These are phyloP conservation scores for Leishmania gerbilli DNA, from an alignment of 208 protist genomes.

Conservation along the genomic window DNA sequence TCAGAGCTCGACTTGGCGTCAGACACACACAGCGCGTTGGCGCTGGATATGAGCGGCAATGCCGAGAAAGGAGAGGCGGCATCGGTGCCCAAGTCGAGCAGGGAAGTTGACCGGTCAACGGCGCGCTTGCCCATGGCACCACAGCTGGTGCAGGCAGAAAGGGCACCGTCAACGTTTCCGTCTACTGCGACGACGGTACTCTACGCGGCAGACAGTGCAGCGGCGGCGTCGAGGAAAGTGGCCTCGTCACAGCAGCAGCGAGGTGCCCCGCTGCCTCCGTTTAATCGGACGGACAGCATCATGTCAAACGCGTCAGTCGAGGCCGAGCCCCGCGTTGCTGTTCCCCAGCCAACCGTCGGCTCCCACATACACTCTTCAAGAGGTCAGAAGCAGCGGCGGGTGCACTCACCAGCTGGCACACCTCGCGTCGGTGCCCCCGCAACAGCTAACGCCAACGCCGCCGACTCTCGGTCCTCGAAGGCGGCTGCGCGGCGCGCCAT, in stretches of 20 bases:
- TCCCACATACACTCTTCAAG: slow-evolving; percentile 14
- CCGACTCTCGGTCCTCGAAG: background rate
- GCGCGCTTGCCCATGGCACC: background rate
- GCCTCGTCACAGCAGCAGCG: background rate
- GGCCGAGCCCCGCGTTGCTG: slow-evolving; percentile 14
- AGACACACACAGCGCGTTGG: background rate
- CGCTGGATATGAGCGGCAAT: background rate
- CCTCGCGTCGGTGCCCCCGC: background rate
- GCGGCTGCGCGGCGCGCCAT: slow-evolving; percentile 24
- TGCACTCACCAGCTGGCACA: background rate
- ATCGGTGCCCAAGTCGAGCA: background rate
- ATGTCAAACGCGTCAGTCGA: slow-evolving; percentile 10
- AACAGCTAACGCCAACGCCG: too few relatives aligned
- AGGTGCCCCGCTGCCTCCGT: background rate
- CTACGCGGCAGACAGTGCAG: background rate
- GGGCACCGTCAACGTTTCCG: background rate
- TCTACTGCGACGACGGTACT: background rate
- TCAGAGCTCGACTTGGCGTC: background rate
- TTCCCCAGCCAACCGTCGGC: slow-evolving; percentile 10
- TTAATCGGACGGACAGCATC: background rate
- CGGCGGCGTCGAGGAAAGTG: background rate
- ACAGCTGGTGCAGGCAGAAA: background rate
- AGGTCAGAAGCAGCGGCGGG: background rate
- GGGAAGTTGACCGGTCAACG: background rate
- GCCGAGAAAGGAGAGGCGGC: background rate